These are phyloP conservation scores for Discostella pseudostelligera DNA, from an alignment of 108 stramenopile genomes.

Conservation along the genomic window DNA sequence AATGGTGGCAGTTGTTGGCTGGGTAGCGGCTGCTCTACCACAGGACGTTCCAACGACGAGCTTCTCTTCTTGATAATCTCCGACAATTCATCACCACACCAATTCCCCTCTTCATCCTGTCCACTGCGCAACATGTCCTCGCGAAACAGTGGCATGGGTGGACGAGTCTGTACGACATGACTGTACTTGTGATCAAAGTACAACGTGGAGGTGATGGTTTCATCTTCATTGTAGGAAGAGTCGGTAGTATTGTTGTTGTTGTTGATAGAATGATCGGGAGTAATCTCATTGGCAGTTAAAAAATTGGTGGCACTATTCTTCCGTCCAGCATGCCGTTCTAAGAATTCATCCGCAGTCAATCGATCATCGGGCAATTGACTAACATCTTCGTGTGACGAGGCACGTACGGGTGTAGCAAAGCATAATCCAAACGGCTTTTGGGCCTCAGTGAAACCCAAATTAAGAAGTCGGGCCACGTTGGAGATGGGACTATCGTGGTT, in stretches of 20 bases:
- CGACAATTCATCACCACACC: constrained; percentile 21
- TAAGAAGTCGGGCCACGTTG: constrained; percentile 27
- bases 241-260: neutral
- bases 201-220: constrained; percentile 58
- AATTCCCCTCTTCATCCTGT: too few relatives aligned
- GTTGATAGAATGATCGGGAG: too few relatives aligned
- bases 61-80: constrained; percentile 11
- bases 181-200: constrained; percentile 65
- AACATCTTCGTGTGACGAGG: constrained; percentile 22
- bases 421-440: constrained; percentile 53
- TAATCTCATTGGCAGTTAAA: too few relatives aligned
- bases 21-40: too few relatives aligned
- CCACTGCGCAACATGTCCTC: constrained; percentile 15
- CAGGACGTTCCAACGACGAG: neutral
- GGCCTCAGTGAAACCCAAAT: constrained; percentile 8
- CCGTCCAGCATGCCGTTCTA: constrained; percentile 8
- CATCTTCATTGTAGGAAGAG: constrained; percentile 32
- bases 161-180: constrained; percentile 55
- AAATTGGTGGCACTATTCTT: neutral
- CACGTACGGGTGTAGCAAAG: constrained; percentile 64
- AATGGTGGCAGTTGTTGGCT: too few relatives aligned
- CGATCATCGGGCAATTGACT: constrained; percentile 31
- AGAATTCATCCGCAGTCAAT: constrained; percentile 27
- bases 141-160: constrained; percentile 62
- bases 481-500: constrained; percentile 16